Evolutionary conservation across 2,329 filamentous ascomycete genomes (phyloP).

Genomic region (Mycocentrospora acerina): DNA sequence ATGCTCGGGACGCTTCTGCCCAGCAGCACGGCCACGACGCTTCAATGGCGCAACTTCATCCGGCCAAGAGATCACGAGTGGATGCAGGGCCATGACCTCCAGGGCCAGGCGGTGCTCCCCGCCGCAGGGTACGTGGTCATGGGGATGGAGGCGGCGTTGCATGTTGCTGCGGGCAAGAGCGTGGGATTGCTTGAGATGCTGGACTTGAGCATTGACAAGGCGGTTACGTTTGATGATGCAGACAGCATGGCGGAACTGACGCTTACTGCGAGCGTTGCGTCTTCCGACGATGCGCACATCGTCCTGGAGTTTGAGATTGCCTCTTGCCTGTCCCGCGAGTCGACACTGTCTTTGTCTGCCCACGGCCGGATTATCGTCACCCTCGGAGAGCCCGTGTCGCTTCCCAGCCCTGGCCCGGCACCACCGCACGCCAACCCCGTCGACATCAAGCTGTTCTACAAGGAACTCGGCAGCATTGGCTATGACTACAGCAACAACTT

Average conservation of each 20-base stretch:
- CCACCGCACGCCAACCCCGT: constrained; percentile 1
- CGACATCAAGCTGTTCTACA: not conserved
- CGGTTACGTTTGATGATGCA: constrained; percentile 13
- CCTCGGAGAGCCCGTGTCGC: not conserved
- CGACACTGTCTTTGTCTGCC: constrained; percentile 3
- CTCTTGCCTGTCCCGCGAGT: not conserved
- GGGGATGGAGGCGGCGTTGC: constrained; percentile 28
- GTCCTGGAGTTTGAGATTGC: constrained; percentile 1
- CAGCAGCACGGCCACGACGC: constrained; percentile 1
- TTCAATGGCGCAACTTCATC: constrained; percentile 17
- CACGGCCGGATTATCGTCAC: not conserved
- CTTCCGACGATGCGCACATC: not conserved
- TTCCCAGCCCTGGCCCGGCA: not conserved
- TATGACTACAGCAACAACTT: constrained; percentile 5
- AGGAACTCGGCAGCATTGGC: not conserved
- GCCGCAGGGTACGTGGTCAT: constrained; percentile 48
- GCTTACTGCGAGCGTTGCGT: not conserved
- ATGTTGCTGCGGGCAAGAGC: not conserved
- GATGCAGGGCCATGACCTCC: constrained; percentile 19
- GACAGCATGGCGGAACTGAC: constrained; percentile 1
- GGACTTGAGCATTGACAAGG: constrained; percentile 12
- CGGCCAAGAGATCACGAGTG: constrained; percentile 11
- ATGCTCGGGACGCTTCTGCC: constrained; percentile 8
- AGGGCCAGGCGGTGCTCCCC: constrained; percentile 46
- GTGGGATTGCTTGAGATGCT: constrained; percentile 14